Evolutionary conservation across 768 basidiomycete genomes (phyloP), one percentile per base, ranked within the genome.

Genomic region (Boletus rubescentipes): DNA sequence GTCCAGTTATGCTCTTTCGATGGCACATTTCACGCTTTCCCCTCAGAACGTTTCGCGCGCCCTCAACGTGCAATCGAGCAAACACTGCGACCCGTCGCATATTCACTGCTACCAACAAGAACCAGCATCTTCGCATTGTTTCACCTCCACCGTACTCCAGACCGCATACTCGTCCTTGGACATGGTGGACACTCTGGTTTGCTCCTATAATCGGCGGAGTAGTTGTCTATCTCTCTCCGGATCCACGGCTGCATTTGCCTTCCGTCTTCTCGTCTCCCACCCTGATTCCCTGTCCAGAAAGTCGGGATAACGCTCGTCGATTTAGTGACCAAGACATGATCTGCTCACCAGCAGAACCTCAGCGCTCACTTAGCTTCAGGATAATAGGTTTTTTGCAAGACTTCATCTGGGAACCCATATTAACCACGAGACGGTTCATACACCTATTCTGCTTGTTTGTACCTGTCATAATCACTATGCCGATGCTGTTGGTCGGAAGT

Each of bases 381-480:
- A 70, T 88, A 45, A 42, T 69, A 9, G 57, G 65, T 12, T 63
- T 89, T 45, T 61, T 94, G 16, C 77, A 76, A 39, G 73, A 79
- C 49, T 77, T 75, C 47, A 72, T 98, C 61, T 81, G 89, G 81
- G 94, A 98, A 66, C 96, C 93, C 14, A 67, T 98, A 46, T 77
- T 89, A 43, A 98, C 93, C 1, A 82, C 86, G 23, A 75, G 79
- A 49, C 82, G 97, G 38, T 98, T 98, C 73, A 70, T 93, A 23
- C 83, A 89, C 62, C 82, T 99, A 20, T 86, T 87, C 58, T 69
- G 80, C 56, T 76, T 98, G 49, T 98, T 99, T 71, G 72, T 88
- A 5, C 97, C 97, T 1, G 92, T 98, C 54, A 81, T 99, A 47
- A 41, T 95, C 43, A 77, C 84, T 3, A 80, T 84, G 46, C 95